Evolutionary conservation across 306 rosid species (phyloP), one percentile per base, ranked within the genome.

Genomic region (Acmispon strigosus): DNA sequence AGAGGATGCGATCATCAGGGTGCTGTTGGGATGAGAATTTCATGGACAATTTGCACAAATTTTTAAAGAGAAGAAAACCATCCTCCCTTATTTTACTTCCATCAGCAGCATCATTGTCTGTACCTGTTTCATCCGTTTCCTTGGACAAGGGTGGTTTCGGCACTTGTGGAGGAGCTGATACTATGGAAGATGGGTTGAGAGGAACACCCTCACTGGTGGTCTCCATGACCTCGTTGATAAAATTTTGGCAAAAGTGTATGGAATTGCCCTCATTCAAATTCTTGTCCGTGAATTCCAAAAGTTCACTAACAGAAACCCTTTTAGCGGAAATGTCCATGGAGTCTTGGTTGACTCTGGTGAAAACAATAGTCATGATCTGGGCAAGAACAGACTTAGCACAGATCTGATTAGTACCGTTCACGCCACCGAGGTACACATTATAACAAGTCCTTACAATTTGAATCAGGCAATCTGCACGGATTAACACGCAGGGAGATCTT

Each of bases 371-470:
- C 90, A 91, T 89, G 57, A 95, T 89, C 88, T 95, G 99, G 43
- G 96, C 97, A 49, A 95, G 86, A 73, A 95, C 99, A 10, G 99
- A 87, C 86, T 95, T 95, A 16, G 97, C 99, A 73, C 96, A 95
- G 96, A 95, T 95, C 96, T 95, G 97, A 82, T 91, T 91, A 62
- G 97, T 95, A 2, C 96, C 97, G 52, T 81, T 95, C n/a, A 86
- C 76, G 7, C 99, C 99, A 2, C 97, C 96, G n/a, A 95, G 97
- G 76, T 95, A 89, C 42, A 91, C 92, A 83, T 95, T 95, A 73
- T 95, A 91, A 76, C 97, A 91, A 66, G 95, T 87, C 82, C 99
- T 83, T 22, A 95, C 99, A 53, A 95, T 73, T 69, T 75, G 92
- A 62, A 91, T 83, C 81, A 95, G 75, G 55, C 88, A 89, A 66